These are phyloP conservation scores for Pseudoperonospora humuli DNA, from an alignment of 352 stramenopile species.

Conservation along the genomic window DNA sequence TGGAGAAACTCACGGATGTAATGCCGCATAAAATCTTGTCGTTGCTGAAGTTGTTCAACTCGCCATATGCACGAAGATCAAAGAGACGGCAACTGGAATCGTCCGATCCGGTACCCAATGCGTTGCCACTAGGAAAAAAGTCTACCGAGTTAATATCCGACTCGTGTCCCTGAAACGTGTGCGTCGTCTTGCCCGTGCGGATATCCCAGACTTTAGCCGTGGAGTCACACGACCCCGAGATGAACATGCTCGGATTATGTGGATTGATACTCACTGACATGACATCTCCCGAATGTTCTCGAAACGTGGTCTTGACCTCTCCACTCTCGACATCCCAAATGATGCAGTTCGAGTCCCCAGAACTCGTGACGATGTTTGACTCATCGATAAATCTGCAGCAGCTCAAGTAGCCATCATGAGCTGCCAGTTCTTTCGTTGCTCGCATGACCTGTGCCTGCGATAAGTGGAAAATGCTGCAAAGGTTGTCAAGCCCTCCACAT, in stretches of 20 bases:
- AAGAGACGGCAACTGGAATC: conserved; percentile 96
- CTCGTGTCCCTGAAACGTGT: conserved; percentile 96
- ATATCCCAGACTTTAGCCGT: conserved; percentile 98
- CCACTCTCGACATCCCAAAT: conserved; percentile 96
- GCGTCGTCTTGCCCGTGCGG: conserved; percentile 90
- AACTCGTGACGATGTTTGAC: conserved; percentile 89
- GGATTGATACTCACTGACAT: conserved; percentile 95
- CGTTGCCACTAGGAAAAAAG: conserved; percentile 95
- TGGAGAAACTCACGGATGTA: conserved; percentile 94
- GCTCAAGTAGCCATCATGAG: conserved; percentile 97
- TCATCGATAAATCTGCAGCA: conserved; percentile 98
- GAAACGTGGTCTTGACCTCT: conserved; percentile 92
- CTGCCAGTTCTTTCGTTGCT: conserved; percentile 92
- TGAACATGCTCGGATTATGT: conserved; percentile 94
- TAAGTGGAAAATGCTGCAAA: conserved; percentile 99
- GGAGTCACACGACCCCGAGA: conserved; percentile 94
- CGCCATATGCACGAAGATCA: conserved; percentile 93
- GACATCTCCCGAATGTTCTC: conserved; percentile 96
- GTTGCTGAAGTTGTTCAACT: conserved; percentile 96
- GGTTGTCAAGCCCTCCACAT: conserved; percentile 97
- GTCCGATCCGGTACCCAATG: conserved; percentile 93
- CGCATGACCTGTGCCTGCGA: conserved; percentile 85
- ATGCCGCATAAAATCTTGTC: conserved; percentile 96
- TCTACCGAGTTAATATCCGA: conserved; percentile 98
- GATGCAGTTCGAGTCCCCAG: conserved; percentile 97